These are phyloP conservation scores for Lentinula guzmanii DNA, from an alignment of 768 basidiomycete genomes.

Conservation along the genomic window DNA sequence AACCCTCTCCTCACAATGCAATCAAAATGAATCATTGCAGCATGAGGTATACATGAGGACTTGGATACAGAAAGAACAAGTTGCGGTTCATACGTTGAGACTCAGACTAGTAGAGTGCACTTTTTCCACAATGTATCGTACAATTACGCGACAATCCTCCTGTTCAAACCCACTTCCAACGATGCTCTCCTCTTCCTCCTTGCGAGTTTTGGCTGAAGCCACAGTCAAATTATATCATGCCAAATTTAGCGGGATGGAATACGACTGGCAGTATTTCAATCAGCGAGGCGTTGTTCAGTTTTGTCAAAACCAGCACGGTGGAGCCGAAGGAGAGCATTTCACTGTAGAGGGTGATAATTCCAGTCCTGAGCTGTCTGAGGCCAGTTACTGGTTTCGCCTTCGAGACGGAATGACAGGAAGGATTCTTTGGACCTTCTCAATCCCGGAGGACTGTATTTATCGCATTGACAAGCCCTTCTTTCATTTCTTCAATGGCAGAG, in stretches of 20 bases:
- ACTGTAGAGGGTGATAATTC: not conserved
- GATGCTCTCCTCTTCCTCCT: not conserved
- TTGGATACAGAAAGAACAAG: not conserved
- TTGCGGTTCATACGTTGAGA: not conserved
- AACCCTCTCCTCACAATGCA: not conserved
- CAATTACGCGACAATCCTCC: not conserved
- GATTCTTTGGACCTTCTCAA: conserved; percentile 64
- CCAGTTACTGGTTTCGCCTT: conserved; percentile 57
- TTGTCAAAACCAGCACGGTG: not conserved
- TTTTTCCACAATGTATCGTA: not conserved
- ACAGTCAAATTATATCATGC: conserved; percentile 4
- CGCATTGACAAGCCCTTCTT: conserved; percentile 87
- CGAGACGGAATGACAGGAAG: conserved; percentile 50
- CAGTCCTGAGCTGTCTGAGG: not conserved
- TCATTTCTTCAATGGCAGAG: conserved; percentile 83
- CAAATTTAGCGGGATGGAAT: not conserved
- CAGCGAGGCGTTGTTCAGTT: conserved; percentile 1
- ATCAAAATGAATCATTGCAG: not conserved
- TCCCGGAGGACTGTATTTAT: conserved; percentile 61
- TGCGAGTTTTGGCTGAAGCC: not conserved
- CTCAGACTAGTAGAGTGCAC: not conserved
- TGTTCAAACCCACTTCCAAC: not conserved
- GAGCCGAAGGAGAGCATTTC: not conserved
- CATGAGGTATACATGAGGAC: not conserved
- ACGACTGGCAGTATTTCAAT: conserved; percentile 7